Percentiles rank a stretch among this genome's conserved stretches.
phyloP scores from a whole-genome alignment of 2,329 filamentous ascomycete genomes.

The Epichloe sibirici region DNA sequence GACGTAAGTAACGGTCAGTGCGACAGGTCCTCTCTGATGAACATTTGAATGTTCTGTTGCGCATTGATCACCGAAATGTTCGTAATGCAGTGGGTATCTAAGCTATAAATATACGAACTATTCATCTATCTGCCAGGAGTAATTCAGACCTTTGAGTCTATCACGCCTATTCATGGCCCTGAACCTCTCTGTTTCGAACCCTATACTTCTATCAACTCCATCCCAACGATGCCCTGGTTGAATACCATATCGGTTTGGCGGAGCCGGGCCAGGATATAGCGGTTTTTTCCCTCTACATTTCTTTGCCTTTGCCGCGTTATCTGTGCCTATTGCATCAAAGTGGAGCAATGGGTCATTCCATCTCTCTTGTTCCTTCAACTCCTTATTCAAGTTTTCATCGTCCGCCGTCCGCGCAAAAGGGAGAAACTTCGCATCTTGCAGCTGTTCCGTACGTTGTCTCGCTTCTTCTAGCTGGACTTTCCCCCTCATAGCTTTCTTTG shows the following conservation, averaged over 20 bases:
- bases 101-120: conserved; percentile 26
- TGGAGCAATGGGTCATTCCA: conserved; percentile 93
- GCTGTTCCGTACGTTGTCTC: conserved; percentile 48
- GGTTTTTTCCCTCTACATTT: conserved; percentile 36
- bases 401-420: conserved; percentile 68
- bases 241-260: conserved; percentile 91
- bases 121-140: conserved; percentile 95
- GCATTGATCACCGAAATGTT: not conserved
- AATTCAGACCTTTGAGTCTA: conserved; percentile 69
- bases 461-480: conserved; percentile 70
- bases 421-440: conserved; percentile 77
- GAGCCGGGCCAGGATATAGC: conserved; percentile 64
- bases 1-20: conserved; percentile 20
- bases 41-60: not conserved
- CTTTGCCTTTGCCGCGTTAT: conserved; percentile 18
- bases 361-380: conserved; percentile 60
- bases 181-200: conserved; percentile 89
- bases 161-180: conserved; percentile 69
- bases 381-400: conserved; percentile 74
- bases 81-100: not conserved
- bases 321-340: conserved; percentile 50
- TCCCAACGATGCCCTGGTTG: conserved; percentile 91
- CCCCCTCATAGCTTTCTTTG: conserved; percentile 63
- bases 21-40: not conserved
- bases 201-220: conserved; percentile 86